Conservation (phyloP, 1,284 basidiomycete genomes). For the Heterobasidion annosum region DNA sequence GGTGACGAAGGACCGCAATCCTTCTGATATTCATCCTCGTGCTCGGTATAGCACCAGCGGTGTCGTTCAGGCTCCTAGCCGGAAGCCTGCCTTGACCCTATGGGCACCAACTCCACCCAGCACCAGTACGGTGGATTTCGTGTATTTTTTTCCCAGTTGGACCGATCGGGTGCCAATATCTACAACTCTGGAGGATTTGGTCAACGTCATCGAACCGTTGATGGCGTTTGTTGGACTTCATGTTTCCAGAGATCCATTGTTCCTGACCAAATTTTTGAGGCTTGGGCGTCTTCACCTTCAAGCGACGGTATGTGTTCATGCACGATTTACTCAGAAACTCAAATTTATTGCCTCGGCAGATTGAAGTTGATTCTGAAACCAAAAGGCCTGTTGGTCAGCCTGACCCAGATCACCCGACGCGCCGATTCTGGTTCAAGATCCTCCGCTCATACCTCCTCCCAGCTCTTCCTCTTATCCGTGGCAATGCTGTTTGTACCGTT, state of each 20-base stretch:
- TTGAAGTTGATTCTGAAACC: slow-evolving; percentile 41
- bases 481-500: slow-evolving; percentile 79
- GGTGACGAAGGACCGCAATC: slow-evolving; percentile 43
- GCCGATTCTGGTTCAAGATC: slow-evolving; percentile 75
- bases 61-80: slow-evolving; percentile 36
- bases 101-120: slow-evolving; percentile 70
- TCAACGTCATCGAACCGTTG: slow-evolving; percentile 66
- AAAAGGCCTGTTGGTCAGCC: slow-evolving; percentile 44
- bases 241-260: slow-evolving; percentile 60
- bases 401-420: slow-evolving; percentile 46
- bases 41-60: slow-evolving; percentile 53
- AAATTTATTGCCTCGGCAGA: slow-evolving; percentile 19
- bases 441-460: slow-evolving; percentile 81
- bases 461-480: slow-evolving; percentile 76
- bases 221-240: slow-evolving; percentile 72
- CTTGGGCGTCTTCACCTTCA: slow-evolving; percentile 43
- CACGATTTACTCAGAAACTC: not conserved
- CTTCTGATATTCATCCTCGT: slow-evolving; percentile 54
- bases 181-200: slow-evolving; percentile 55
- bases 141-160: slow-evolving; percentile 91
- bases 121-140: slow-evolving; percentile 61
- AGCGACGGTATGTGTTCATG: slow-evolving; percentile 25
- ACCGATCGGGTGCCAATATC: slow-evolving; percentile 61
- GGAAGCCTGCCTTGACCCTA: slow-evolving; percentile 57
- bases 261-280: slow-evolving; percentile 54